Evolutionary conservation across 2,329 filamentous ascomycete species (phyloP), one percentile per base, ranked within the genome.

Genomic region (Aaosphaeria arxii): DNA sequence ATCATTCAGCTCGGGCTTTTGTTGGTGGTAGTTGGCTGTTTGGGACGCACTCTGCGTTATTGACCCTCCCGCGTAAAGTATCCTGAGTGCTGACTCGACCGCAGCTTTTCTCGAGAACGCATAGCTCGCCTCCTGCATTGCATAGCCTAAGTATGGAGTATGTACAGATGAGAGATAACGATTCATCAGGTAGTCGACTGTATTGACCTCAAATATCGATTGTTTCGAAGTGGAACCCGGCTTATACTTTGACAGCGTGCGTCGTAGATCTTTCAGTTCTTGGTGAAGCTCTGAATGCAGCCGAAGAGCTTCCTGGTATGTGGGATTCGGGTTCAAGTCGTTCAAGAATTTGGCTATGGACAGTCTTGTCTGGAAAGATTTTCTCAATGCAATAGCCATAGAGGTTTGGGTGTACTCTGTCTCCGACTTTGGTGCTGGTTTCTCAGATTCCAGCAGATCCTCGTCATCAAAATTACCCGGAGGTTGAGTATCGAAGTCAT

Each of bases 391-490:
- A 30, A 69, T 64, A 4, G 67, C 55, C 4, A 70, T 54, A 0
- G 72, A 73, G 6, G 58, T 54, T 35, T 70, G 61, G 1, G 72
- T 74, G 28, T 63, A 66, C 1, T 52, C 44, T 2, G 51, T 41
- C 1, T 63, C 57, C n/a, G 66, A 51, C 35, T 56, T 64, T 5
- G 64, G 54, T 0, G 58, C 32, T 1, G 69, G 58, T 11, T 66
- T 54, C 1, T 64, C 50, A 0, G 43, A 38, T 31, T 54, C 45
- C 1, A 75, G 58, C n/a, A 74, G 63, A 1, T 71, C 67, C 17
- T 24, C 17, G 42, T 76, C 73, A 17, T 74, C 61, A 29, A 70
- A 66, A 46, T 75, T 75, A 1, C 56, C 55, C 0, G 73, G 71
- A 4, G 67, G 58, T 6, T 61, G 48, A 0, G 69, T 71, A 32